Evolutionary conservation across 192 early-diverging fungal genomes (phyloP).

Genomic region (Glomus cerebriforme): DNA sequence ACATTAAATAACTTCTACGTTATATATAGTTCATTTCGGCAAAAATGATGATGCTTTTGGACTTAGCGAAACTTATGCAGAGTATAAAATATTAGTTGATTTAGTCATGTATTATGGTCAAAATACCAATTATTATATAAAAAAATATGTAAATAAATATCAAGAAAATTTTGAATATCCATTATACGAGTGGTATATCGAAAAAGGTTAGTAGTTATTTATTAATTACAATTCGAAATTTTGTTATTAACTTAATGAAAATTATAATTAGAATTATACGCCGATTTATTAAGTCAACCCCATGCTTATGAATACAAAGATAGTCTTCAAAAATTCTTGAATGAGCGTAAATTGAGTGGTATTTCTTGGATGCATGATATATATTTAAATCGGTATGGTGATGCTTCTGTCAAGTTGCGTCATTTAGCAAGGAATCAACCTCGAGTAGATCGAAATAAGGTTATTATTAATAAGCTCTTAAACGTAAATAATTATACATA

Average conservation of each 20-base stretch:
- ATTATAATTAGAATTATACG: conserved; percentile 4
- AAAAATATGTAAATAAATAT: conserved; percentile 27
- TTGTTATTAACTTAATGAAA: not conserved
- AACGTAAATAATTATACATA: too few relatives aligned
- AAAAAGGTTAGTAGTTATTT: conserved; percentile 21
- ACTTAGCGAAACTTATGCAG: conserved; percentile 26
- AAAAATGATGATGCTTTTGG: conserved; percentile 12
- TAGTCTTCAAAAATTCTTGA: not conserved
- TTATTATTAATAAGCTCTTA: too few relatives aligned
- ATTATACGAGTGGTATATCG: conserved; percentile 31
- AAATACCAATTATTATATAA: not conserved
- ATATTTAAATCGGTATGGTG: not conserved
- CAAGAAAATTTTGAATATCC: conserved; percentile 26
- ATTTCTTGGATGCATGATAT: conserved; percentile 29
- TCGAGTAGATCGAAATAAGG: not conserved
- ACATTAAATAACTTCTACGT: not conserved
- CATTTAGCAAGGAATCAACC: not conserved
- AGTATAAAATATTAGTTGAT: conserved; percentile 25
- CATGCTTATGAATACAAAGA: conserved; percentile 7
- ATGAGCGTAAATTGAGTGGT: conserved; percentile 8
- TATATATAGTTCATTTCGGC: conserved; percentile 18
- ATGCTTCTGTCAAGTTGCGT: not conserved
- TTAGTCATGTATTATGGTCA: not conserved
- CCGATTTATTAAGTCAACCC: conserved; percentile 1
- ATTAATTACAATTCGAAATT: not conserved